Evolutionary conservation across 176 grass and related monocot species (phyloP), one percentile per base, ranked within the genome.

Genomic region (Juncus inflexus): DNA sequence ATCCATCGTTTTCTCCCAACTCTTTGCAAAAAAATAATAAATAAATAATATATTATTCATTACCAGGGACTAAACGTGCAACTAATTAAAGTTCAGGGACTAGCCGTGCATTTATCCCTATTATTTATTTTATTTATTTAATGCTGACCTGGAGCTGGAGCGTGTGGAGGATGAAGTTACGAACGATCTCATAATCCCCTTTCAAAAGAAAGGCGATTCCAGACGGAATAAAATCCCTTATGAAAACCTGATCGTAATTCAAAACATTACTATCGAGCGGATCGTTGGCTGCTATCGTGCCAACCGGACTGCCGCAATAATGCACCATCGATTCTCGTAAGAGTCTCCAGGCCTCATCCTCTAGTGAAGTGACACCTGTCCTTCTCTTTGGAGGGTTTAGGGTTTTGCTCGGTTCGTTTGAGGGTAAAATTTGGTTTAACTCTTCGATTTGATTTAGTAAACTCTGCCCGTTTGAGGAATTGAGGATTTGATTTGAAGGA

Each of bases 1-100:
- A 50, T 95, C 90, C 86, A 95, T 95, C 70, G 90, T 95, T 67
- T 90, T 95, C 77, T 95, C 90, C 90, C 90, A 95, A 78, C 90
- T 95, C 90, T 95, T 73, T 9, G 62, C 28, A 66, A 50, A n/a
- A 28, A 28, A 68, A 39, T 64, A 63, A 68, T 51, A 19, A 19
- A 72, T 42, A 55, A 2, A 13, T 15, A 11, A 9, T 19, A 70
- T 70, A 70, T 56, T 51, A 57, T 56, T 40, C 54, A n/a, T 19
- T 36, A 35, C 37, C 8, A 11, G 36, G 11, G 16, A 15, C 10
- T 9, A 42, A 28, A 15, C 15, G 12, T 53, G 14, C 41, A 52
- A 13, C 66, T 37, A 69, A 13, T 55, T 56, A 56, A 15, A 38
- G 11, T 69, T 15, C 50, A 41, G 66, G 9, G 37, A 13, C n/a